These are phyloP conservation scores for Hemisphaericaspora lyxosophila DNA, from an alignment of 1,139 yeast genomes.

Conservation along the genomic window DNA sequence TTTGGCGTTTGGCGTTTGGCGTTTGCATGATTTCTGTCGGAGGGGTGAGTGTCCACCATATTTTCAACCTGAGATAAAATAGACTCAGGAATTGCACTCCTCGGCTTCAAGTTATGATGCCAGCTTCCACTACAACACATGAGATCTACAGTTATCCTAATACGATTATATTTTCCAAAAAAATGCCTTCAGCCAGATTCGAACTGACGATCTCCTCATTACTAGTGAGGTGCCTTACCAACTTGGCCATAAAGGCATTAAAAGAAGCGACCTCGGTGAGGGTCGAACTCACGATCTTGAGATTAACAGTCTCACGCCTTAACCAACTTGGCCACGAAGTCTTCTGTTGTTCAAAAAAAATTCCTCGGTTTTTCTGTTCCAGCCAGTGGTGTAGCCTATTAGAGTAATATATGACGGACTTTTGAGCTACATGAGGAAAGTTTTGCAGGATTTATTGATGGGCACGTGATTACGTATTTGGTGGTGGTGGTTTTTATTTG, in stretches of 20 bases:
- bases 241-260: conserved; percentile 66
- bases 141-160: conserved; percentile 9
- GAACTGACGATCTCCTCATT: conserved; percentile 89
- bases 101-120: neutral
- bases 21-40: neutral
- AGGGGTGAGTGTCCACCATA: neutral
- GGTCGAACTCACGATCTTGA: conserved; percentile 45
- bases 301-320: conserved; percentile 47
- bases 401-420: neutral
- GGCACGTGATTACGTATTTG: neutral
- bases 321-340: conserved; percentile 46
- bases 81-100: too few relatives aligned
- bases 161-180: too few relatives aligned
- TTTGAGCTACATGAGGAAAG: neutral
- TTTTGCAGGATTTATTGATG: neutral
- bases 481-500: too few relatives aligned
- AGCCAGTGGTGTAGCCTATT: neutral
- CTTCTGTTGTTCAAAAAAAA: conserved; percentile 9
- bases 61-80: too few relatives aligned
- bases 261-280: conserved; percentile 33
- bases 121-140: neutral
- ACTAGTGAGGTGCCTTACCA: conserved; percentile 91
- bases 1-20: neutral
- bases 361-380: neutral
- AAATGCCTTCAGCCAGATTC: conserved; percentile 75